These are phyloP conservation scores for Teunomyces pallodes DNA, from an alignment of 805 yeast species.

Conservation along the genomic window DNA sequence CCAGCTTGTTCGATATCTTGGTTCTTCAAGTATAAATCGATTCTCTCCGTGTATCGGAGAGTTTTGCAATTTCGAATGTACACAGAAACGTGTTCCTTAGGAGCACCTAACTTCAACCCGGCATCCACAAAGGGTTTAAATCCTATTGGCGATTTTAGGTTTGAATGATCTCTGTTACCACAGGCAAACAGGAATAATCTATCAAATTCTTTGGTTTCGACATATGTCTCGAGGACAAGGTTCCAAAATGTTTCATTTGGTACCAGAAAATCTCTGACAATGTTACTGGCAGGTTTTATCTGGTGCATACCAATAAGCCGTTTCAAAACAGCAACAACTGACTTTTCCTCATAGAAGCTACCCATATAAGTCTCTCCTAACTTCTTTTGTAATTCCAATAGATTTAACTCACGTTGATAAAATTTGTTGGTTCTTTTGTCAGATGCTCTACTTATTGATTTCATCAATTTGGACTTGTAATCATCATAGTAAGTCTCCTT, in stretches of 20 bases:
- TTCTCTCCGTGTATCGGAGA: slow-evolving; percentile 43
- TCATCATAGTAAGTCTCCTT: slow-evolving; percentile 19
- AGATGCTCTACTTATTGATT: slow-evolving; percentile 18
- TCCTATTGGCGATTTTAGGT: slow-evolving; percentile 67
- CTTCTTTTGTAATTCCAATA: slow-evolving; percentile 31
- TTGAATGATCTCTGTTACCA: slow-evolving; percentile 35
- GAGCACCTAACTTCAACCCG: slow-evolving; percentile 49
- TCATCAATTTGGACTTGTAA: slow-evolving; percentile 23
- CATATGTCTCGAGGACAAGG: slow-evolving; percentile 48
- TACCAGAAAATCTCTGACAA: slow-evolving; percentile 54
- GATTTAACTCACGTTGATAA: slow-evolving; percentile 27
- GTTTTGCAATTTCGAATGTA: slow-evolving; percentile 55
- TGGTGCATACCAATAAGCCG: slow-evolving; percentile 44
- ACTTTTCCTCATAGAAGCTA: slow-evolving; percentile 25
- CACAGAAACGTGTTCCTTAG: slow-evolving; percentile 55
- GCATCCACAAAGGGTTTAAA: slow-evolving; percentile 61
- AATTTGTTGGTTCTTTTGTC: slow-evolving; percentile 18
- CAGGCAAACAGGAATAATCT: slow-evolving; percentile 43
- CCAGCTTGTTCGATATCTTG: slow-evolving; percentile 52
- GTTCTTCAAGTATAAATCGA: slow-evolving; percentile 51
- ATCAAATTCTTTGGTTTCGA: slow-evolving; percentile 50
- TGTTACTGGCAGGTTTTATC: slow-evolving; percentile 43
- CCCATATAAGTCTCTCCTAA: slow-evolving; percentile 33
- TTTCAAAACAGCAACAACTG: slow-evolving; percentile 23
- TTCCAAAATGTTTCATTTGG: slow-evolving; percentile 57